Percentiles rank a stretch among this genome's conserved stretches.
phyloP scores from a whole-genome alignment of 495 filamentous ascomycete species.

The Neurospora sp. region DNA sequence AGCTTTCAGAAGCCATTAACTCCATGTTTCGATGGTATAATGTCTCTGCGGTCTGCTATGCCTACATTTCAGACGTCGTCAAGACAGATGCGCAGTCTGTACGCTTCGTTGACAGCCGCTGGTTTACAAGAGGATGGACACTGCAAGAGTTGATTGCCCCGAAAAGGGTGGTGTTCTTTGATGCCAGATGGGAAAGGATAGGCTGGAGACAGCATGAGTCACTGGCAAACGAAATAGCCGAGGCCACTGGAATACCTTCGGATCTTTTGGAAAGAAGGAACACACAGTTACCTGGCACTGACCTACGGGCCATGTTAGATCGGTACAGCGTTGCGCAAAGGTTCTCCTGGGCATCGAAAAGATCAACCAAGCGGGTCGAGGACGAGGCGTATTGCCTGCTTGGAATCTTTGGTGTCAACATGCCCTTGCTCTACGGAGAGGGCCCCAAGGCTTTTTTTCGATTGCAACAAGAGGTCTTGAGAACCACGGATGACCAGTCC shows the following conservation, averaged over 20 bases:
- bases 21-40: constrained; percentile 19
- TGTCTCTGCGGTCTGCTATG: constrained; percentile 14
- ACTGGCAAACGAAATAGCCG: background rate
- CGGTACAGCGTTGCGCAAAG: too few species aligned
- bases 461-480: too few species aligned
- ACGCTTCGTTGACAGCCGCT: constrained; percentile 8
- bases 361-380: too few species aligned
- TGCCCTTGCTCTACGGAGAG: too few species aligned
- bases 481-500: too few species aligned
- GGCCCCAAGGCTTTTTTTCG: too few species aligned
- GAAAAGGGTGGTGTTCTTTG: constrained; percentile 11
- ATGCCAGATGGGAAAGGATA: constrained; percentile 4
- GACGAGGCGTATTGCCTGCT: too few species aligned
- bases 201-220: constrained; percentile 5
- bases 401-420: too few species aligned
- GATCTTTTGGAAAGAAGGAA: background rate
- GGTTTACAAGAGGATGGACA: constrained; percentile 19
- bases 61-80: constrained; percentile 13
- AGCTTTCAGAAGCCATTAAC: constrained; percentile 19
- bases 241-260: background rate
- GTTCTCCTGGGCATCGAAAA: too few species aligned
- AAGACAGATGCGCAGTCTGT: background rate
- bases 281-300: too few species aligned
- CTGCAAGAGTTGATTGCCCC: constrained; percentile 19
- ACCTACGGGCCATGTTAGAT: too few species aligned